Evolutionary conservation across 176 grass and related monocot species (phyloP).

Genomic region (Paspalum vaginatum): DNA sequence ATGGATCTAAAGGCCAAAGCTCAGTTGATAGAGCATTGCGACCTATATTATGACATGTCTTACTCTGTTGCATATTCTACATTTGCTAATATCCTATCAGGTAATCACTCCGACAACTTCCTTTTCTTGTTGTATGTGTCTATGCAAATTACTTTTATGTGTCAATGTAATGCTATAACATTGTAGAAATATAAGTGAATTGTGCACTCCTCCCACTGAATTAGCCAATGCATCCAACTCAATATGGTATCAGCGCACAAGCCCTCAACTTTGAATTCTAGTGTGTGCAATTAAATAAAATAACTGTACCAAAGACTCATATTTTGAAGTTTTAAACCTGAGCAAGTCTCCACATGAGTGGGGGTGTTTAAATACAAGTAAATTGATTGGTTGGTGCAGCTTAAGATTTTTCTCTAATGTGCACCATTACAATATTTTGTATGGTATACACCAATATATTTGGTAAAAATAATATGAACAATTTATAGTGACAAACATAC

Average conservation of each 20-base stretch:
- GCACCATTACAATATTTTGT: too few relatives aligned
- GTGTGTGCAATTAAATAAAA: too few relatives aligned
- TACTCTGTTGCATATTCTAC: slow-evolving; percentile 75
- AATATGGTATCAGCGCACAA: too few relatives aligned
- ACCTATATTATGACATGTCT: slow-evolving; percentile 87
- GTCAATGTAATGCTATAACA: not conserved
- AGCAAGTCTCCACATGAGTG: too few relatives aligned
- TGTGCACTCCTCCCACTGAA: too few relatives aligned
- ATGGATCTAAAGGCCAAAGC: slow-evolving; percentile 52
- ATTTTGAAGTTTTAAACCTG: too few relatives aligned
- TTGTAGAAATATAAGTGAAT: too few relatives aligned
- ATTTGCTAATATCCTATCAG: slow-evolving; percentile 68
- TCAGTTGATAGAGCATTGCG: slow-evolving; percentile 47
- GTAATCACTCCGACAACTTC: slow-evolving; percentile 38
- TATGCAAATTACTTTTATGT: not conserved
- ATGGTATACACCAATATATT: not conserved
- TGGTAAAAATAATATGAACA: not conserved
- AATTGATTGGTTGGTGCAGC: too few relatives aligned
- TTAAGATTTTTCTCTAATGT: not conserved
- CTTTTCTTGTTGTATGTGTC: not conserved
- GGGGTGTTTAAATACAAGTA: too few relatives aligned
- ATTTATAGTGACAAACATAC: not conserved
- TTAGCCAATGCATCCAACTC: too few relatives aligned
- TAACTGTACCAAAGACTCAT: too few relatives aligned
- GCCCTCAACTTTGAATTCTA: too few relatives aligned